Evolutionary conservation across 2,329 filamentous ascomycete species (phyloP).

Genomic region (Fusarium secorum): DNA sequence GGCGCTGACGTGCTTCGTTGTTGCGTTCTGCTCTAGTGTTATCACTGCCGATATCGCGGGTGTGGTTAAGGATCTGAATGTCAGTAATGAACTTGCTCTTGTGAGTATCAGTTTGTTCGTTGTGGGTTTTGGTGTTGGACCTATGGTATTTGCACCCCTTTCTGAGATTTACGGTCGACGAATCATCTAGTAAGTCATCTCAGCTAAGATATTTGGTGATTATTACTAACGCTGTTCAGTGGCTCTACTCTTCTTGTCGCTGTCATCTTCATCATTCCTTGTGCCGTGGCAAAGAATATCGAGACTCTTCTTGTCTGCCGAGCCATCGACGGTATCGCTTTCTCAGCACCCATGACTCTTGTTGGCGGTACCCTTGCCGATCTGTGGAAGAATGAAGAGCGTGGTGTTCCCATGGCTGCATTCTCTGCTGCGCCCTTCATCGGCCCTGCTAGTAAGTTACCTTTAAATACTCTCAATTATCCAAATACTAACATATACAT

Average conservation of each 20-base stretch:
- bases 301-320: slow-evolving; percentile 78
- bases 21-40: slow-evolving; percentile 75
- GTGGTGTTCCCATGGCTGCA: slow-evolving; percentile 86
- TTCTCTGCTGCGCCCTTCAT: slow-evolving; percentile 86
- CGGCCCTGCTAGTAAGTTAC: slow-evolving; percentile 70
- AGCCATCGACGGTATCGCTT: slow-evolving; percentile 81
- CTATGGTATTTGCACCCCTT: slow-evolving; percentile 80
- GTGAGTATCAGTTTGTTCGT: slow-evolving; percentile 80
- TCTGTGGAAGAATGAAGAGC: slow-evolving; percentile 84
- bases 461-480: neutral
- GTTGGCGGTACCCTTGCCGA: slow-evolving; percentile 85
- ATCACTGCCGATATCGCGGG: slow-evolving; percentile 79
- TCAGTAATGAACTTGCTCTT: slow-evolving; percentile 76
- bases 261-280: slow-evolving; percentile 81
- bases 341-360: slow-evolving; percentile 86
- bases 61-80: slow-evolving; percentile 68
- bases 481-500: slow-evolving; percentile 2
- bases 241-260: slow-evolving; percentile 72
- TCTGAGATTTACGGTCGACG: slow-evolving; percentile 78
- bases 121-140: slow-evolving; percentile 81
- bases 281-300: slow-evolving; percentile 79
- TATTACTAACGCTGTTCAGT: slow-evolving; percentile 33
- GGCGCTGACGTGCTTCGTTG: slow-evolving; percentile 76
- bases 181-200: slow-evolving; percentile 66
- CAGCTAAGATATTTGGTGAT: neutral